Percentiles rank a stretch among this genome's conserved stretches.
phyloP scores from a whole-genome alignment of 2,329 filamentous ascomycete species.

The Gaeumannomyces tritici region DNA sequence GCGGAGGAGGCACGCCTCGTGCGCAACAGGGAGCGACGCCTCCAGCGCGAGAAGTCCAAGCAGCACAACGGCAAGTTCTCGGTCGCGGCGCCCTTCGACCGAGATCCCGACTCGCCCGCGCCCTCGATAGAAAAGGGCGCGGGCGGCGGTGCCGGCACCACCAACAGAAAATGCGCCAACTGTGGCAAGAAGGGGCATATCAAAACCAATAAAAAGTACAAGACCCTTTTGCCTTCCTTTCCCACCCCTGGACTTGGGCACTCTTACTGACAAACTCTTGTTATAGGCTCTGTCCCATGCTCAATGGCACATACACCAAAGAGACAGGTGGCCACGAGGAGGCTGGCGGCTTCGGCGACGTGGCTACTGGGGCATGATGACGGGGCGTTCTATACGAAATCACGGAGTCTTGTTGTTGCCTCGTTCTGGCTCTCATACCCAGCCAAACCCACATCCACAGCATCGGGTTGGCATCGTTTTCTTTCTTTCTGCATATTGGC shows the following conservation, averaged over 20 bases:
- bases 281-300: slow-evolving; percentile 67
- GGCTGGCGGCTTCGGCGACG: slow-evolving; percentile 2
- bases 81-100: background rate
- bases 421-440: background rate
- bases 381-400: background rate
- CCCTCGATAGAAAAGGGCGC: slow-evolving; percentile 36
- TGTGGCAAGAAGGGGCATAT: slow-evolving; percentile 96
- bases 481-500: background rate
- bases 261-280: background rate
- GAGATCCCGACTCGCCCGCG: slow-evolving; percentile 41
- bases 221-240: slow-evolving; percentile 14
- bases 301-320: slow-evolving; percentile 65
- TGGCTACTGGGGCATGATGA: background rate
- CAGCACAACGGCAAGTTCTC: slow-evolving; percentile 27
- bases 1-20: slow-evolving; percentile 75
- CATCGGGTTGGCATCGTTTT: background rate
- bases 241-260: background rate
- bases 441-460: background rate
- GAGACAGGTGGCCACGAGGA: slow-evolving; percentile 1
- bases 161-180: slow-evolving; percentile 90
- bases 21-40: slow-evolving; percentile 82
- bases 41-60: slow-evolving; percentile 86
- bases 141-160: slow-evolving; percentile 27
- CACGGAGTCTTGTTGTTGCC: background rate
- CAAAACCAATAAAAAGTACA: slow-evolving; percentile 96